Base-by-base conservation (phyloP, 2,329 filamentous ascomycete genomes). In the Cryphonectria parasitica region DNA sequence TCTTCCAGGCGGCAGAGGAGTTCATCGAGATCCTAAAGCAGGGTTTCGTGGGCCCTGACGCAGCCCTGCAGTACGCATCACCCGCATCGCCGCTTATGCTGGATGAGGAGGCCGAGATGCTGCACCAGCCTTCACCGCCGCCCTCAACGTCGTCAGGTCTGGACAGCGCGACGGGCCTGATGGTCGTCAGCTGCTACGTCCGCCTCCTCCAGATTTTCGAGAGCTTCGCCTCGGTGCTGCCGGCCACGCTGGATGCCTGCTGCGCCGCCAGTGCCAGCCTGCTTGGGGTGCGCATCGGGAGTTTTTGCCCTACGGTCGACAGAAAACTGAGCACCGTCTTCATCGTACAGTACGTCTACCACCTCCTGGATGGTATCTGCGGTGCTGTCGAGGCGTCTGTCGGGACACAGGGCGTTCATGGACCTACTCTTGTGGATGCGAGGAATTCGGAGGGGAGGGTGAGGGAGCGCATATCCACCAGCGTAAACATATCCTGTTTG, bases 81-180 rank as follows among this genome's bases (percentile, higher is more conserved):
- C 61, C 61, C 41, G 31, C 49, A 15, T 43, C 61, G 25, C 54
- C 61, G 49, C 22, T 31, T n/a, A 56, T 62, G 43, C 41, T n/a
- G 45, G 45, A 49, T 5, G 45, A 7, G 19, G 45, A 49, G 45
- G 19, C 45, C 45, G 45, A 49, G 45, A 22, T 49, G 45, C 1
- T 22, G 43, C 43, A 49, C 17, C 45, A 49, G 45, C 45, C 45
- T n/a, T 60, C 31, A 11, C 34, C 58, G 11, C 34, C 17, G n/a
- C 11, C 58, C 0, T n/a, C 45, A n/a, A 5, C 39, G 28, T 49
- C 41, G 17, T 34, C 63, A 31, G 10, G 41, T 7, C 63, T 52
- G 22, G 63, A 64, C 63, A 64, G 63, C 63, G 63, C 63, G 10
- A 64, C 63, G 28, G 31, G 63, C 2, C 63, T 64, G 39, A 64